Evolutionary conservation across 805 yeast genomes (phyloP).

Genomic region (Hemisphaericaspora nanyangensis): DNA sequence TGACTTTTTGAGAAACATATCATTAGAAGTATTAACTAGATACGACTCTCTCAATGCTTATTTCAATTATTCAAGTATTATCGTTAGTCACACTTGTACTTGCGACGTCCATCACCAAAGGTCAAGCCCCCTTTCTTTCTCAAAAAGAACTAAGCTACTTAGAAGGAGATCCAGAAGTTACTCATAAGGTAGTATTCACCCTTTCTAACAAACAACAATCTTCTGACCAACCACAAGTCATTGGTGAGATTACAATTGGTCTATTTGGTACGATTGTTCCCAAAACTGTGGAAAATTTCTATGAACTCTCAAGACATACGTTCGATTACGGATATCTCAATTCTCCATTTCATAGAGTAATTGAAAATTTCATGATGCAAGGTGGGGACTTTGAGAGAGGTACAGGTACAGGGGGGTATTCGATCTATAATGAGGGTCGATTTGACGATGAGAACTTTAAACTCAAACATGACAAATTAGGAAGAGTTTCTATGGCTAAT

Average conservation of each 20-base stretch:
- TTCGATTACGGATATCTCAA: constrained; percentile 61
- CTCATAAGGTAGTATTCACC: constrained; percentile 43
- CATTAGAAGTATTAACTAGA: too few relatives aligned
- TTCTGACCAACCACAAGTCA: constrained; percentile 11
- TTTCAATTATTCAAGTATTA: too few relatives aligned
- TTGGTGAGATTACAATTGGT: constrained; percentile 53
- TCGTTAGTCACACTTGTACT: too few relatives aligned
- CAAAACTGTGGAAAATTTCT: constrained; percentile 33
- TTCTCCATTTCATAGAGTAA: constrained; percentile 47
- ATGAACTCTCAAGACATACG: constrained; percentile 24
- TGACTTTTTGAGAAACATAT: too few relatives aligned
- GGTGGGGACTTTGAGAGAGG: constrained; percentile 36
- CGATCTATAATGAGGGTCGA: constrained; percentile 44
- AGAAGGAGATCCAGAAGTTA: constrained; percentile 45
- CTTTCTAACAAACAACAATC: constrained; percentile 24
- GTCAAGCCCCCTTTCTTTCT: too few relatives aligned
- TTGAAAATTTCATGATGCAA: constrained; percentile 36
- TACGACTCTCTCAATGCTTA: too few relatives aligned
- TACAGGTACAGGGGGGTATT: constrained; percentile 85
- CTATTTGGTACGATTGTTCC: constrained; percentile 67
- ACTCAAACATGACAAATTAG: constrained; percentile 68
- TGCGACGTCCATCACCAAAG: too few relatives aligned
- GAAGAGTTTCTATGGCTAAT: constrained; percentile 88
- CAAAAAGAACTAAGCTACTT: too few relatives aligned
- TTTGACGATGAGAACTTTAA: constrained; percentile 58